Evolutionary conservation across 202 grass and related monocot genomes (phyloP).

Genomic region (Hordeum pubiflorum): DNA sequence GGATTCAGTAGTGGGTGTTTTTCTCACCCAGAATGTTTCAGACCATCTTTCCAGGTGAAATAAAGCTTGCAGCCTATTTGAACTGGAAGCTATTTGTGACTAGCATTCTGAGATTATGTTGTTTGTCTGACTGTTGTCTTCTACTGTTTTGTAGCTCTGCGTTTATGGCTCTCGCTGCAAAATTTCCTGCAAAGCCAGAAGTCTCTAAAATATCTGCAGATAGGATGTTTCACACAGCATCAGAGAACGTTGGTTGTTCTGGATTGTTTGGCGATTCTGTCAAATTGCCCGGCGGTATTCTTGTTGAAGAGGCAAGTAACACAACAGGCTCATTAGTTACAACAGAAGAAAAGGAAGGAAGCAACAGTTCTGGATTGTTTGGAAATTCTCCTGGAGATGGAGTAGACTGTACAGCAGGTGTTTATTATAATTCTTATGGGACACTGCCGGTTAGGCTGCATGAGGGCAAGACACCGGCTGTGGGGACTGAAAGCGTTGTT

Average conservation of each 20-base stretch:
- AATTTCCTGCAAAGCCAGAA: constrained; percentile 43
- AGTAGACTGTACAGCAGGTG: constrained; percentile 17
- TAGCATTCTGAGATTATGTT: constrained; percentile 7
- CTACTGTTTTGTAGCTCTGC: constrained; percentile 50
- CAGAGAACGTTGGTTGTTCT: constrained; percentile 16
- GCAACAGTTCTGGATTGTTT: constrained; percentile 36
- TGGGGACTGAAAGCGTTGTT: background rate
- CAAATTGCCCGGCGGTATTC: constrained; percentile 31
- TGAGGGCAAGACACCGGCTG: constrained; percentile 25
- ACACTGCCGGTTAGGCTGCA: constrained; percentile 24
- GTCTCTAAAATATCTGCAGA: background rate
- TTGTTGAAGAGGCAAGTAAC: constrained; percentile 36
- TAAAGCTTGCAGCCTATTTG: constrained; percentile 24
- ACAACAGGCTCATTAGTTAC: constrained; percentile 31
- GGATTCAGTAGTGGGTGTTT: constrained; percentile 73
- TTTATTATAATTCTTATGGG: background rate
- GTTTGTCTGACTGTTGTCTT: constrained; percentile 1
- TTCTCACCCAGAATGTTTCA: constrained; percentile 85
- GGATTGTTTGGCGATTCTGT: constrained; percentile 12
- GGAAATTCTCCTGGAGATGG: constrained; percentile 37
- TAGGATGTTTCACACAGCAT: background rate
- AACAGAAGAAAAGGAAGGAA: constrained; percentile 51
- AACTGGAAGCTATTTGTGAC: background rate
- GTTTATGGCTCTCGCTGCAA: constrained; percentile 71
- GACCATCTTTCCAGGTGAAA: constrained; percentile 83